Conservation (phyloP, 2,329 filamentous ascomycete genomes). For the Microcyclospora tardicrescens region DNA sequence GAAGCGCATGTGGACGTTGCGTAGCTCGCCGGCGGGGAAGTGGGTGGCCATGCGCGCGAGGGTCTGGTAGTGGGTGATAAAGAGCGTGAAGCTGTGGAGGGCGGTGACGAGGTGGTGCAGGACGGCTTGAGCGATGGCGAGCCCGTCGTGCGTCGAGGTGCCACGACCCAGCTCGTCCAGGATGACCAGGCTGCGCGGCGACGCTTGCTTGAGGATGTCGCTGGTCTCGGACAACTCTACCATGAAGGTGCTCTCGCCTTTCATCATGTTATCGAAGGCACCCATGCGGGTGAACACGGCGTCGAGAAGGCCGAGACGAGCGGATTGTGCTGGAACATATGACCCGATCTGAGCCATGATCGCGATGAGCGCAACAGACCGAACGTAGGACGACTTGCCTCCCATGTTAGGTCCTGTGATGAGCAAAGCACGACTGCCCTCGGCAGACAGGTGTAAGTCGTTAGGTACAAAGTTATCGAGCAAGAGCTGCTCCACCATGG, state of each 20-base stretch:
- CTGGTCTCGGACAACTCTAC: slow-evolving; percentile 90
- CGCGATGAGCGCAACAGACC: slow-evolving; percentile 76
- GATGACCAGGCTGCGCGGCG: slow-evolving; percentile 71
- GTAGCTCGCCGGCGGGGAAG: slow-evolving; percentile 52
- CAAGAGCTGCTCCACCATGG: slow-evolving; percentile 87
- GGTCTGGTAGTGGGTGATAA: slow-evolving; percentile 96
- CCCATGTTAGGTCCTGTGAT: slow-evolving; percentile 99
- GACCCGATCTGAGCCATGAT: slow-evolving; percentile 93
- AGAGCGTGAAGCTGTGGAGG: slow-evolving; percentile 66
- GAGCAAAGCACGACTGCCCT: slow-evolving; percentile 59
- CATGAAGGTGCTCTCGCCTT: slow-evolving; percentile 94
- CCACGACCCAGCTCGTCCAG: slow-evolving; percentile 90
- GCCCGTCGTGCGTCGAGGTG: slow-evolving; percentile 89
- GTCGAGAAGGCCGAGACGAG: slow-evolving; percentile 70
- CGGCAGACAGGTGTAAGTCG: slow-evolving; percentile 57
- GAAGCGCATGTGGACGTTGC: slow-evolving; percentile 93
- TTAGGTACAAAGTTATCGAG: slow-evolving; percentile 86
- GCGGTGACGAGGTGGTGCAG: slow-evolving; percentile 70
- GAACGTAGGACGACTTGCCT: slow-evolving; percentile 94
- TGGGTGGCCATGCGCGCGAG: slow-evolving; percentile 60
- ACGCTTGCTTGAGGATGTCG: slow-evolving; percentile 79
- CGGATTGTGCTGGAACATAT: slow-evolving; percentile 70
- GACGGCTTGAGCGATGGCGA: slow-evolving; percentile 88
- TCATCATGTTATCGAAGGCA: slow-evolving; percentile 89
- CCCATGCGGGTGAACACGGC: slow-evolving; percentile 93